A percentile compares a stretch with the other conserved stretches of the same genome.
phyloP scores from a whole-genome alignment of 495 filamentous ascomycete genomes.

The Annulohypoxylon stygium region DNA sequence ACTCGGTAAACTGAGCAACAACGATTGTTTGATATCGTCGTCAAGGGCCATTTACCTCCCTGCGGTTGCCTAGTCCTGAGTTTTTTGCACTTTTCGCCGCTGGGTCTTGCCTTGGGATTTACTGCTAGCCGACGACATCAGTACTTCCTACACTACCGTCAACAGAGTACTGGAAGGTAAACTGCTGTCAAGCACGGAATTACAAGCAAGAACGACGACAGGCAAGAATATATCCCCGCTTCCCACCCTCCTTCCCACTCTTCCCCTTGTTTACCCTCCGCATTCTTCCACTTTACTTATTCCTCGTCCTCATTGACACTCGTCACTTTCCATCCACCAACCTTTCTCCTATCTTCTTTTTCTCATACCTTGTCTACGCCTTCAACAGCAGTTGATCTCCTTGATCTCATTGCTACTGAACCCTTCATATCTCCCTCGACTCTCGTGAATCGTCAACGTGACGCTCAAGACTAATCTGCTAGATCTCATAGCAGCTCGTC shows the following conservation, averaged over 20 bases:
- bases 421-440: not conserved
- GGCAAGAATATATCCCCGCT: constrained; percentile 4
- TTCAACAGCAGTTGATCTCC: not conserved
- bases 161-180: not conserved
- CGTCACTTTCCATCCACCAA: not conserved
- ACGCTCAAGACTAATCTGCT: not conserved
- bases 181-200: not conserved
- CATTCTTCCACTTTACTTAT: not conserved
- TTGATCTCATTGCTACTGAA: not conserved
- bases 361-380: not conserved
- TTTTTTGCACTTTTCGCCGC: not conserved
- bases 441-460: not conserved
- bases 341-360: not conserved
- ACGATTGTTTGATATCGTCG: not conserved
- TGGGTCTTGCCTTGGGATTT: not conserved
- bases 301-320: not conserved
- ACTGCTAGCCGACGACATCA: not conserved
- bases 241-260: not conserved
- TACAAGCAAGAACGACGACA: not conserved
- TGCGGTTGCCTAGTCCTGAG: constrained; percentile 1
- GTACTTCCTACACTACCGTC: not conserved
- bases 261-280: not conserved
- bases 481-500: not conserved
- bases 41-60: not conserved
- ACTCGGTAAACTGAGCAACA: not conserved